These are phyloP conservation scores for Umbelopsis sp. DNA, from an alignment of 192 early-diverging fungal genomes.

Conservation along the genomic window DNA sequence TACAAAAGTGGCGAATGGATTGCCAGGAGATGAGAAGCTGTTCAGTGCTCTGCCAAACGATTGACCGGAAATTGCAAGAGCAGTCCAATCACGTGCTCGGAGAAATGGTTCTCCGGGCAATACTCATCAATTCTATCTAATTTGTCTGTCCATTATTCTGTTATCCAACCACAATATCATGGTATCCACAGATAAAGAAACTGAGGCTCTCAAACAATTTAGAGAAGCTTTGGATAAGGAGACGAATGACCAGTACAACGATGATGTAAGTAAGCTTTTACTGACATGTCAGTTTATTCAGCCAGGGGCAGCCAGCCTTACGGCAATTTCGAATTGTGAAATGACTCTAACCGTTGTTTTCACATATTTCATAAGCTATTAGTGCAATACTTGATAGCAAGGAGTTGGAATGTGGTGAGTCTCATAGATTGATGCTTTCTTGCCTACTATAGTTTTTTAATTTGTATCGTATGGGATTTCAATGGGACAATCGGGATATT, in stretches of 20 bases:
- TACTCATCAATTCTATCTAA: too few relatives aligned
- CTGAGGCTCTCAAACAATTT: not conserved
- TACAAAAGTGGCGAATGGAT: too few relatives aligned
- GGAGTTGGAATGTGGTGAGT: conserved; percentile 67
- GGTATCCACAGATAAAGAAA: not conserved
- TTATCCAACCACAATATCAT: not conserved
- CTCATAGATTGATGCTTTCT: not conserved
- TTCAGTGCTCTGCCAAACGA: too few relatives aligned
- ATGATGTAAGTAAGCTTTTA: not conserved
- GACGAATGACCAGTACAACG: not conserved
- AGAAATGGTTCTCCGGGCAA: conserved; percentile 1
- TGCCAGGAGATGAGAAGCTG: too few relatives aligned
- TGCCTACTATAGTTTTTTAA: too few relatives aligned
- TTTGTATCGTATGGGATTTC: conserved; percentile 7
- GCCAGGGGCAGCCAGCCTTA: not conserved
- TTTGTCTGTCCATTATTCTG: not conserved
- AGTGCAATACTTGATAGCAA: conserved; percentile 56
- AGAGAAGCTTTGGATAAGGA: conserved; percentile 3
- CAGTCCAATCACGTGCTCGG: conserved; percentile 17
- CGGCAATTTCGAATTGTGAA: not conserved
- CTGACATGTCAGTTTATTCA: not conserved
- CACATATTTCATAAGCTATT: not conserved
- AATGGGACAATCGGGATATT: not conserved
- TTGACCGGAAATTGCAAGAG: not conserved
- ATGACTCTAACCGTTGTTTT: not conserved